phyloP scores from a whole-genome alignment of 2,329 filamentous ascomycete genomes.

The Tolypocladium inflatum region DNA sequence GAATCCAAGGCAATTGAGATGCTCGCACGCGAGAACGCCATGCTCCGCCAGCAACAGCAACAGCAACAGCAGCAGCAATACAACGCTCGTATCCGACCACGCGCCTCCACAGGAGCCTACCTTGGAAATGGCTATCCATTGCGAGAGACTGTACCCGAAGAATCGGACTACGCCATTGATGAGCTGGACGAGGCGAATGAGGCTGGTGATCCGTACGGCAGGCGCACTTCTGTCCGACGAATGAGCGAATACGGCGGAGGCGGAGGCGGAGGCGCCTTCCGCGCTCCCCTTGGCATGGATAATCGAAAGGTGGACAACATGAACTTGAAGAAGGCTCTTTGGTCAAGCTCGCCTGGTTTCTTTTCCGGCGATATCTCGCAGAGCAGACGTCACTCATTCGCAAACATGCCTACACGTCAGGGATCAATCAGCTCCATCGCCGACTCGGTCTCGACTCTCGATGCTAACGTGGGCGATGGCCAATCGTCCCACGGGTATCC shows the following conservation, averaged over 20 bases:
- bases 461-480: constrained; percentile 33
- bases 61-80: constrained; percentile 37
- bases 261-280: constrained; percentile 32
- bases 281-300: constrained; percentile 43
- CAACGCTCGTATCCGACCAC: constrained; percentile 44
- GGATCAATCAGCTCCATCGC: constrained; percentile 52
- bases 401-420: constrained; percentile 55
- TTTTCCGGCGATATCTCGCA: constrained; percentile 56
- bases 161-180: constrained; percentile 64
- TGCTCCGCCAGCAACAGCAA: constrained; percentile 32
- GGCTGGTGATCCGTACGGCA: constrained; percentile 32
- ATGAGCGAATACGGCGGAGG: constrained; percentile 49
- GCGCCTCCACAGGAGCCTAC: constrained; percentile 48
- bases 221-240: constrained; percentile 36
- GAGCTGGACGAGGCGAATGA: constrained; percentile 58
- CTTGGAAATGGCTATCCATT: constrained; percentile 49
- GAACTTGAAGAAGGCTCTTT: constrained; percentile 54
- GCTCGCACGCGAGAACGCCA: constrained; percentile 52
- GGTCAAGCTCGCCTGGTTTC: constrained; percentile 64
- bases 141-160: constrained; percentile 51
- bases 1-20: constrained; percentile 56
- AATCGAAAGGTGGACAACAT: constrained; percentile 51
- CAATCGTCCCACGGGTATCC: constrained; percentile 33
- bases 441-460: constrained; percentile 38
- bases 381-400: constrained; percentile 73